Base-by-base conservation (phyloP, 768 basidiomycete genomes). In the Boletus tylopilopsis region DNA sequence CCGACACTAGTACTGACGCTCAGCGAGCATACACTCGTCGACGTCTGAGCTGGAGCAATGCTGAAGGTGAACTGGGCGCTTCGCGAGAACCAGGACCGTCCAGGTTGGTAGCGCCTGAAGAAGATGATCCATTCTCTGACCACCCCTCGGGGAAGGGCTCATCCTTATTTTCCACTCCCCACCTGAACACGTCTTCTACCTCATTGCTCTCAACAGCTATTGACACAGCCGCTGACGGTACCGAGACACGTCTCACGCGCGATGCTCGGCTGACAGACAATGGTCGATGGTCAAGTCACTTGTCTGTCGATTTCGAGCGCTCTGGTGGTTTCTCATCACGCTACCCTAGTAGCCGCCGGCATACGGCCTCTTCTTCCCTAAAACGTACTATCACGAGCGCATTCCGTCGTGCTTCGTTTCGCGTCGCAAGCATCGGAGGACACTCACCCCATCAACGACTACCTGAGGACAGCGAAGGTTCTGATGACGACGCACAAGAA, bases 401-500 rank as follows among this genome's bases (percentile, higher is more conserved):
- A 25, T 53, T 90, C 7, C 74, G 79, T 10, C 74, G 85, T 21
- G 82, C 82, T 42, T 89, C 86, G 7, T 62, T 85, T 50, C 82
- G 91, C 16, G 89, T 93, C 16, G 90, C 90, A 38, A 90, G 90
- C 63, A 65, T 93, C 47, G 80, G 80, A 9, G 81, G 80, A 4
- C 70, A 72, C 11, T 83, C 83, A 47, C 76, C 78, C 16, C 82
- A 82, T 49, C 64, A 84, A 11, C 73, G 79, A 30, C 61, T 87
- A 24, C 71, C 64, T 6, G 82, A 85, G 43, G 74, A 60, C 3
- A 74, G 74, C 37, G 73, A 74, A 27, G 71, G 67, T 35, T 56
- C 50, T n/a, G 55, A 54, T 23, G 71, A 68, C 5, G 68, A 64
- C 15, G 69, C 69, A n/a, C n/a, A n/a, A 4, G 71, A 70, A 16